Base-by-base conservation (phyloP, 1,284 basidiomycete genomes). In the Sanguinoderma infundibulare region DNA sequence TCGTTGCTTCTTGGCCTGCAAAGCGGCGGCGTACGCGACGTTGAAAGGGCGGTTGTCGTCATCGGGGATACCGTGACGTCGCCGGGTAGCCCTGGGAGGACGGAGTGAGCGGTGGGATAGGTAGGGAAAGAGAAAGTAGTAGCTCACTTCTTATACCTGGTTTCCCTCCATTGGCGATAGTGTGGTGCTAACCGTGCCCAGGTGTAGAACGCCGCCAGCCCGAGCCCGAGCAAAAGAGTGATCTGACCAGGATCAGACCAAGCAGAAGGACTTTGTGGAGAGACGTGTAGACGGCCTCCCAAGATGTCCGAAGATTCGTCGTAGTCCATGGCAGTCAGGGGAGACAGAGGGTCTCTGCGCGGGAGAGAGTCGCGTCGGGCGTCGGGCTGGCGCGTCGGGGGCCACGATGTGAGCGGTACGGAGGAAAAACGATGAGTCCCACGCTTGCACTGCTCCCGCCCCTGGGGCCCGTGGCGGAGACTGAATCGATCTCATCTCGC, bases 1-100 rank as follows among this genome's bases (percentile, higher is more conserved):
- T 8, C 52, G 60, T 38, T 83, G 79, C 70, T 83, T 78, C 67
- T 82, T 81, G 60, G 80, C 77, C 78, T 77, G 56, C 66, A 79
- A 74, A 26, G 83, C 90, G 58, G 89, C 88, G 64, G 88, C 86
- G 74, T 90, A 91, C n/a, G 91, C 92, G 60, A 93, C 87, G 72
- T 89, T 89, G 80, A 94, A 94, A 9, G 92, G 89, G 39, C 91
- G 82, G 65, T 85, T 81, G 77, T 93, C 91, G 59, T 80, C 81
- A 78, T 94, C 91, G 20, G 91, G 91, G 61, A 94, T 94, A 50
- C 91, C 92, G 70, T 92, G 85, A 75, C 84, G 81, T 68, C 92
- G 79, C 61, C 91, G 84, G 77, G 85, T 83, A 61, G 83, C 76
- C 64, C 84, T 86, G 54, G 39, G 56, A 24, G 42, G 46, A 32